These are phyloP conservation scores for Taxawa tesnikishii DNA, from an alignment of 2,329 filamentous ascomycete genomes.

Conservation along the genomic window DNA sequence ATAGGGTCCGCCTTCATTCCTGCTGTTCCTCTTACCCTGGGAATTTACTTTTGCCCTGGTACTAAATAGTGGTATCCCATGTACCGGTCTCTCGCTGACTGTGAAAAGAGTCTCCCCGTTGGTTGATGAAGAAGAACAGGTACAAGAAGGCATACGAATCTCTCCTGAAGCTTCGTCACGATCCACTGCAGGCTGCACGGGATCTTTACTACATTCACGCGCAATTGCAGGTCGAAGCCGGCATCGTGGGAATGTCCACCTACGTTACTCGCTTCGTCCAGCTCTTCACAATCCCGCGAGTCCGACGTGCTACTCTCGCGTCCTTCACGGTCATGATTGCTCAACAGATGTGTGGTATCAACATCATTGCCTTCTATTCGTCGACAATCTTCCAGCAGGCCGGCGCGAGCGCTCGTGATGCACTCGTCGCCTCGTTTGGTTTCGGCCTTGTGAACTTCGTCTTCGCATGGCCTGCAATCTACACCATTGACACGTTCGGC, in stretches of 20 bases:
- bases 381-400: conserved; percentile 10
- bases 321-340: conserved; percentile 67
- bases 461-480: conserved; percentile 47
- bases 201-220: conserved; percentile 30
- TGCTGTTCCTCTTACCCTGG: conserved; percentile 30
- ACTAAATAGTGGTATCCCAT: too few species aligned
- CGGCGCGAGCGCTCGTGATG: conserved; percentile 16
- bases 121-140: conserved; percentile 28
- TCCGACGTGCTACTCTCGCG: conserved; percentile 61
- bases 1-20: conserved; percentile 36
- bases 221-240: conserved; percentile 21
- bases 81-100: too few species aligned
- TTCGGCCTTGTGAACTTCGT: conserved; percentile 48
- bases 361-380: conserved; percentile 11
- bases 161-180: conserved; percentile 25
- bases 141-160: conserved; percentile 26
- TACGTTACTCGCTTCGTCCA: conserved; percentile 35
- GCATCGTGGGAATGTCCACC: conserved; percentile 17
- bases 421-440: conserved; percentile 43
- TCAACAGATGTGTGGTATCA: conserved; percentile 48
- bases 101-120: conserved; percentile 18
- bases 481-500: conserved; percentile 31
- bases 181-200: conserved; percentile 27
- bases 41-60: conserved; percentile 23
- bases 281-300: conserved; percentile 56